Conservation (phyloP, 2,329 filamentous ascomycete species). For the Pestalotiopsis fici region DNA sequence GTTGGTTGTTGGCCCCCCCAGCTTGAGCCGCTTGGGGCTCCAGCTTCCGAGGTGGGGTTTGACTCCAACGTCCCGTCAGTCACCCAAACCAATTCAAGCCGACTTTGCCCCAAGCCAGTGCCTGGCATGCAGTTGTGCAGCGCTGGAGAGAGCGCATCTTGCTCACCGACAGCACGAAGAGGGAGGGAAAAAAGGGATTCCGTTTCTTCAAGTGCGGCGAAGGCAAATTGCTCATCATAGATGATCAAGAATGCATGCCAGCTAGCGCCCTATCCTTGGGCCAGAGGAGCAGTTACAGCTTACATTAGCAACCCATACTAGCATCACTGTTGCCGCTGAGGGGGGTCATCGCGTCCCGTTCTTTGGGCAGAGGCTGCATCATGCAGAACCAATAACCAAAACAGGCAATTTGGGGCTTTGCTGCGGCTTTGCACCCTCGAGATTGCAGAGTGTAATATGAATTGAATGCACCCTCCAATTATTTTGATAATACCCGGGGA, state of each 20-base stretch:
- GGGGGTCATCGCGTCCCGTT: background rate
- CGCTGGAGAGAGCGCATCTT: no score
- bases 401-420: background rate
- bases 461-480: background rate
- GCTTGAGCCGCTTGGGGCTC: background rate
- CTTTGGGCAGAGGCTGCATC: background rate
- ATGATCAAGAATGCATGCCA: no score
- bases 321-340: background rate
- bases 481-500: background rate
- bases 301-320: background rate
- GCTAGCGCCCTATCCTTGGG: background rate
- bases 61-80: no score
- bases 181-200: no score
- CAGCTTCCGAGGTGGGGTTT: slow-evolving; percentile 6
- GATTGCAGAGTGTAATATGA: background rate
- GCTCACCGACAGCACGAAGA: no score
- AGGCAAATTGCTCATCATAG: no score
- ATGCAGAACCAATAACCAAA: background rate
- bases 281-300: background rate
- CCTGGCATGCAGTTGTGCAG: no score
- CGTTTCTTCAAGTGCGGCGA: no score
- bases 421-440: background rate
- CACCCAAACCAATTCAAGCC: no score
- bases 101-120: no score
- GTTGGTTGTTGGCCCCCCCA: background rate